Percentiles rank a stretch among this genome's conserved stretches.
Evolutionary conservation across 1,284 basidiomycete species (phyloP).

Genomic region (Exobasidium rhododendri): DNA sequence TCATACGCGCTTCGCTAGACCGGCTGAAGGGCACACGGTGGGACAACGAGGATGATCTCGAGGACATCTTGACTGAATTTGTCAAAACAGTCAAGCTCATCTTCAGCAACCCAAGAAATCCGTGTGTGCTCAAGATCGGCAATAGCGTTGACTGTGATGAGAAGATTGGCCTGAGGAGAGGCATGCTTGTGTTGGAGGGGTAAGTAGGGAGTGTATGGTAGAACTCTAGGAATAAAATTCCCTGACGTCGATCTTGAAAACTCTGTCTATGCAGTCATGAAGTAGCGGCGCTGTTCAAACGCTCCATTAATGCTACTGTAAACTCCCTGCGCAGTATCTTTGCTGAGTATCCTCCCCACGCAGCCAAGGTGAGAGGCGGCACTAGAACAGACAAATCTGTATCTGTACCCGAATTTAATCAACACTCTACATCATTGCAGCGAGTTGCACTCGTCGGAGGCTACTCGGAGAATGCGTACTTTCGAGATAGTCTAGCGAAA

Average conservation of each 20-base stretch:
- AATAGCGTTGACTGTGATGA: constrained; percentile 4
- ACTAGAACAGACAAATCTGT: too few relatives aligned
- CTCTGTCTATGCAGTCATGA: too few relatives aligned
- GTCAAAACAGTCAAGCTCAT: constrained; percentile 1
- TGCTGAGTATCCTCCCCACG: neutral
- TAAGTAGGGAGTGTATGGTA: neutral
- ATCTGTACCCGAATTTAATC: too few relatives aligned
- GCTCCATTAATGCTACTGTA: constrained; percentile 6
- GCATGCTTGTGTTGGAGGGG: constrained; percentile 2
- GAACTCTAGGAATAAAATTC: neutral
- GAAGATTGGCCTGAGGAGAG: neutral
- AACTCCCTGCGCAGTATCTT: neutral
- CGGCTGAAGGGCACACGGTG: neutral
- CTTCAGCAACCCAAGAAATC: constrained; percentile 7
- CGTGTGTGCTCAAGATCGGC: constrained; percentile 1
- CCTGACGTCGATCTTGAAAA: neutral
- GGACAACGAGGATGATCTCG: constrained; percentile 9
- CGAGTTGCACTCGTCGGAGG: constrained; percentile 16
- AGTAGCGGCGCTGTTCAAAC: neutral
- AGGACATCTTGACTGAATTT: constrained; percentile 3
- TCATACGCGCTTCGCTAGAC: neutral
- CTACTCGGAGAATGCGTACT: constrained; percentile 18
- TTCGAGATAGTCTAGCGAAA: constrained; percentile 10
- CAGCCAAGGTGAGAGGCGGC: neutral
- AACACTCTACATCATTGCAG: too few relatives aligned